Evolutionary conservation across 2,329 filamentous ascomycete species (phyloP).

Genomic region (Ambrosiella cleistominuta): DNA sequence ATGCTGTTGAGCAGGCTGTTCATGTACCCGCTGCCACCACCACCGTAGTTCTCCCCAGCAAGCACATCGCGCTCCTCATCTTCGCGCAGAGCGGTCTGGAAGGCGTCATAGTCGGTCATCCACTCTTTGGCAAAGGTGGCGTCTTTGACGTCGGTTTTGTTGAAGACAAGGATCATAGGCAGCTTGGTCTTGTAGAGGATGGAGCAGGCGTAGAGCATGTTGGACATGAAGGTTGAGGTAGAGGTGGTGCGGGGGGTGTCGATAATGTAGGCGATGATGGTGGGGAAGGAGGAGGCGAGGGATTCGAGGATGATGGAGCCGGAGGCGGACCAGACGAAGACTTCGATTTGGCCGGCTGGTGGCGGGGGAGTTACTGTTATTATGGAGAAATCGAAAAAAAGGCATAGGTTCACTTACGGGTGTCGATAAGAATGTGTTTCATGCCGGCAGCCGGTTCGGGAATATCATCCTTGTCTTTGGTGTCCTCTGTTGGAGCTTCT

Average conservation of each 20-base stretch:
- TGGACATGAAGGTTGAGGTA: slow-evolving; percentile 97
- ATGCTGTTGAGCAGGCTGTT: slow-evolving; percentile 88
- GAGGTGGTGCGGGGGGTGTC: slow-evolving; percentile 87
- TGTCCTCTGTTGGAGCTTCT: slow-evolving; percentile 87
- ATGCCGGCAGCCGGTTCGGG: slow-evolving; percentile 27
- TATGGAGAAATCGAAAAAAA: not conserved
- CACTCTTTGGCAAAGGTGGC: slow-evolving; percentile 87
- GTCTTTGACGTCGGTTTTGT: slow-evolving; percentile 93
- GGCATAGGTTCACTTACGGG: slow-evolving; percentile 29
- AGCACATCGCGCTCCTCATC: slow-evolving; percentile 68
- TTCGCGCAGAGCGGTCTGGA: slow-evolving; percentile 65
- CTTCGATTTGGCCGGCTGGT: slow-evolving; percentile 76
- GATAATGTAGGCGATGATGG: slow-evolving; percentile 92
- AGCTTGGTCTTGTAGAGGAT: slow-evolving; percentile 98
- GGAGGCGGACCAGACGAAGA: slow-evolving; percentile 95
- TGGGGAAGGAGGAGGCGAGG: slow-evolving; percentile 84
- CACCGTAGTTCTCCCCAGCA: slow-evolving; percentile 52
- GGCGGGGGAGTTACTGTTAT: not conserved
- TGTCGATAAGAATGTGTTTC: slow-evolving; percentile 81
- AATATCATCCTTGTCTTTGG: slow-evolving; percentile 77
- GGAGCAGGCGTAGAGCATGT: slow-evolving; percentile 98
- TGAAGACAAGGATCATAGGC: slow-evolving; percentile 97
- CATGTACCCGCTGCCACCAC: slow-evolving; percentile 85
- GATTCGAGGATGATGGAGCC: slow-evolving; percentile 88
- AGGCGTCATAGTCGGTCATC: slow-evolving; percentile 98